Conservation (phyloP, 352 stramenopile genomes). For the Poterioochromonas sp. region DNA sequence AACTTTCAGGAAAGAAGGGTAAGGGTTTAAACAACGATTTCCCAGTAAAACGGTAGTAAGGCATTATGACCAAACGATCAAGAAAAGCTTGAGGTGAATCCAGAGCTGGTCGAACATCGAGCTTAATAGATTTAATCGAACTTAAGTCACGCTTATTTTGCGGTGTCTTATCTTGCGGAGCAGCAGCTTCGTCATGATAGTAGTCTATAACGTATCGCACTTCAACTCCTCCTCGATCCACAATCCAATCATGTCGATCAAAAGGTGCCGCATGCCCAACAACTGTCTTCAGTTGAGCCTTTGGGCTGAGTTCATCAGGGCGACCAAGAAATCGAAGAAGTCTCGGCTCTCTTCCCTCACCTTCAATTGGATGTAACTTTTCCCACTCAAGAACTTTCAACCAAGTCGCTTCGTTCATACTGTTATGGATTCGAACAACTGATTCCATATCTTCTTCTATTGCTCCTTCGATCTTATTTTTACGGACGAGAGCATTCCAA, state of each 20-base stretch:
- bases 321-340: constrained; percentile 79
- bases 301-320: constrained; percentile 85
- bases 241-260: constrained; percentile 96
- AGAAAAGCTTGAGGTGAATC: constrained; percentile 50
- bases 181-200: constrained; percentile 80
- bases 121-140: constrained; percentile 57
- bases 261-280: constrained; percentile 82
- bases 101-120: constrained; percentile 90
- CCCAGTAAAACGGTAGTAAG: neutral
- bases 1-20: neutral
- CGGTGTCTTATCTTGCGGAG: constrained; percentile 39
- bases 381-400: constrained; percentile 94
- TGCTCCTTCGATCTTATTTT: constrained; percentile 28
- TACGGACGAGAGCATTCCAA: constrained; percentile 20
- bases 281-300: constrained; percentile 42
- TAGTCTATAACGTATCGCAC: constrained; percentile 97
- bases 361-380: constrained; percentile 45
- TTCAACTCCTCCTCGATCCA: constrained; percentile 75
- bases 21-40: neutral
- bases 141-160: constrained; percentile 21
- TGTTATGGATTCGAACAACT: constrained; percentile 98
- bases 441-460: constrained; percentile 45
- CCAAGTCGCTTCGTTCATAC: constrained; percentile 99
- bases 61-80: neutral
- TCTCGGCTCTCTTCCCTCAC: constrained; percentile 57